phyloP scores from a whole-genome alignment of 345 rosid genomes.

The Eucalyptus marginata region DNA sequence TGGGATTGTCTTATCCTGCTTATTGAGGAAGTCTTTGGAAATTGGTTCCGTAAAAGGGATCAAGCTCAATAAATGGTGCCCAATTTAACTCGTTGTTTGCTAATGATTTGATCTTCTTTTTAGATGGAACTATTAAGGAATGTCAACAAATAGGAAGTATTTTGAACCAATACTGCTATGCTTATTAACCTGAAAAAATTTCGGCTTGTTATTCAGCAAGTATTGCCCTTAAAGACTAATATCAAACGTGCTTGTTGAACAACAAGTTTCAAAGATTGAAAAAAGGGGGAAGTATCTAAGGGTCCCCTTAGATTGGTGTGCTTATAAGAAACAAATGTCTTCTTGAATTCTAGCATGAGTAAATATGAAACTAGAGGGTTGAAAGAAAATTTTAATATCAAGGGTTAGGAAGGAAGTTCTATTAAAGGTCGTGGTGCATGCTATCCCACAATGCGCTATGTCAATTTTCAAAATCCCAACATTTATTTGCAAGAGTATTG shows the following conservation, averaged over 20 bases:
- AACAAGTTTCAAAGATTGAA: background rate
- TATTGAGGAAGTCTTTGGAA: background rate
- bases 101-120: background rate
- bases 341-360: no score
- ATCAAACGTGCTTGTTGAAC: background rate
- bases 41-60: background rate
- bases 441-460: background rate
- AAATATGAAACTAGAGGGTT: background rate
- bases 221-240: background rate
- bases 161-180: background rate
- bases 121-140: background rate
- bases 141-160: background rate
- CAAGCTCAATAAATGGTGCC: background rate
- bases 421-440: background rate
- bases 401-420: background rate
- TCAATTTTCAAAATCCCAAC: background rate
- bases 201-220: no score
- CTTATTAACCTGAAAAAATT: background rate
- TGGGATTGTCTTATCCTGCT: background rate
- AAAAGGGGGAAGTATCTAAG: background rate
- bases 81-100: accelerated
- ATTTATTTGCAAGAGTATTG: background rate
- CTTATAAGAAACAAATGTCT: background rate
- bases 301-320: background rate
- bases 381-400: background rate